phyloP scores from a whole-genome alignment of 2,329 filamentous ascomycete genomes.

The Talaromyces pinophilus region DNA sequence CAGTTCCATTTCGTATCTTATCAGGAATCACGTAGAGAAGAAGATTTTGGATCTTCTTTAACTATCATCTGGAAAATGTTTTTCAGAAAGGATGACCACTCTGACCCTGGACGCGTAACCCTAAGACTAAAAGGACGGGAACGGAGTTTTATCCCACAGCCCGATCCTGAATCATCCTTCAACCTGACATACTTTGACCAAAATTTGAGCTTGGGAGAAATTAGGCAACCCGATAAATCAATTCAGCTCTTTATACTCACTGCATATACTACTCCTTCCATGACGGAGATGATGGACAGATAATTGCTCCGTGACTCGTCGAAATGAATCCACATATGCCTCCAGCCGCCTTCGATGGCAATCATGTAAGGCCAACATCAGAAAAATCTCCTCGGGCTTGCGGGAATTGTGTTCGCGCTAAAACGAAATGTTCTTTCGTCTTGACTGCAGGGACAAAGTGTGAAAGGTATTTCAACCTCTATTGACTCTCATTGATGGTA shows the following conservation, averaged over 20 bases:
- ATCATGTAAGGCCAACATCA: not conserved
- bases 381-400: slow-evolving; percentile 12
- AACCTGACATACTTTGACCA: not conserved
- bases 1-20: too few relatives aligned
- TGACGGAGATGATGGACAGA: not conserved
- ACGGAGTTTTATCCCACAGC: not conserved
- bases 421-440: slow-evolving; percentile 10
- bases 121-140: not conserved
- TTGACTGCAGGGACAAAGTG: slow-evolving; percentile 2
- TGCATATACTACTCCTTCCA: not conserved
- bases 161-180: not conserved
- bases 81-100: too few relatives aligned
- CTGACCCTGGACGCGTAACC: not conserved
- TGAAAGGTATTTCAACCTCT: slow-evolving; percentile 4
- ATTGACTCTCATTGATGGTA: too few relatives aligned
- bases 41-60: too few relatives aligned
- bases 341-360: not conserved
- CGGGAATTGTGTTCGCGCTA: slow-evolving; percentile 9
- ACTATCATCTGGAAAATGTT: not conserved
- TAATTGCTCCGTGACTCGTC: not conserved
- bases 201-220: not conserved
- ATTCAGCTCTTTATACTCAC: not conserved
- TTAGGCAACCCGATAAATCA: not conserved
- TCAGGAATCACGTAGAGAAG: too few relatives aligned
- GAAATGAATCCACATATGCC: not conserved